Base-by-base conservation (phyloP, 352 stramenopile species). In the Globisporangium camurandrum region DNA sequence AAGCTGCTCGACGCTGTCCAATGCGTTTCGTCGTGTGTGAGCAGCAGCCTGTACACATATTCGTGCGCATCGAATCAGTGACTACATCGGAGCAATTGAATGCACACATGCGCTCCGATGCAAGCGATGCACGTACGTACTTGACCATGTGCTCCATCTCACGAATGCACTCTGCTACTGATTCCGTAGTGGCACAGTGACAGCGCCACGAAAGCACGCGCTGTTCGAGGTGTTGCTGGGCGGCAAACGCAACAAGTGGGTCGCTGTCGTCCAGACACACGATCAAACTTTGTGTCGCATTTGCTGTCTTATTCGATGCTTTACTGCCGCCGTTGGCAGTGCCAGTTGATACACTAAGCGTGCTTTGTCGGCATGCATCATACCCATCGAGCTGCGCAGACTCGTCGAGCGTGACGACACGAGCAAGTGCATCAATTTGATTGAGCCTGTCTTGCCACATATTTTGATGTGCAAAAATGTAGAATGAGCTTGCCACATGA, bases 191-290 rank as follows among this genome's bases (percentile, higher is more conserved):
- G 16, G 41, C 19, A n/a, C 0, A 28, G 28, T 33, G 67, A 44
- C 7, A 62, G 33, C 30, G 30, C 30, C n/a, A n/a, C n/a, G n/a
- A n/a, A n/a, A 39, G 0, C 36, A 41, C 23, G 28, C 3, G 27
- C 5, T 30, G 23, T 1, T 38, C 17, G 4, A 16, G 36, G 54
- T 40, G 54, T 24, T 37, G 59, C 56, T 81, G 64, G 12, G 67
- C 71, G 11, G 62, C 27, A 56, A 68, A 86, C 10, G 56, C 69
- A 17, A 75, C 49, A 23, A 84, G 26, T 39, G 71, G 55, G 33
- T 88, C 73, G 0, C 40, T 43, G 14, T 64, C 46, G 0, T 68
- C 58, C 26, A 76, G 16, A 10, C 63, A 52, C 6, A 16, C 37
- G 4, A 64, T 24, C n/a, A 84, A 19, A 12, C 23, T 51, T 1